Evolutionary conservation across 2,329 filamentous ascomycete genomes (phyloP).

Genomic region (Dothideomycetes sp.): DNA sequence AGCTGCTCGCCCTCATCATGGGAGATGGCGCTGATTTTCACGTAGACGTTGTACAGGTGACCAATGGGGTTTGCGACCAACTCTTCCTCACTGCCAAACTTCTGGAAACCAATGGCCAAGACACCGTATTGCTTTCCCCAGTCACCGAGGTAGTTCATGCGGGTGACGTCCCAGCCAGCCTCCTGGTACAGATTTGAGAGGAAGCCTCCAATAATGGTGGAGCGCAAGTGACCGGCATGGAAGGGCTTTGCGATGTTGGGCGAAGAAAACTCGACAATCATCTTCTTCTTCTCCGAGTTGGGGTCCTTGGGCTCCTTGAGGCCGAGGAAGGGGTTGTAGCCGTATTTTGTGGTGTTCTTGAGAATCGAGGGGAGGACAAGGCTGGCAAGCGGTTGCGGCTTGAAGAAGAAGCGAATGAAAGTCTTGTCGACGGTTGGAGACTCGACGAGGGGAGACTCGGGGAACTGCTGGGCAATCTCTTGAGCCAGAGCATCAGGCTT

Average conservation of each 20-base stretch:
- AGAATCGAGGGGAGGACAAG: slow-evolving; percentile 61
- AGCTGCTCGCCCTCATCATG: slow-evolving; percentile 55
- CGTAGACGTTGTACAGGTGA: slow-evolving; percentile 73
- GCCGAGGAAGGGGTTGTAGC: slow-evolving; percentile 49
- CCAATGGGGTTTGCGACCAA: slow-evolving; percentile 65
- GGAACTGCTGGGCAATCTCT: slow-evolving; percentile 55
- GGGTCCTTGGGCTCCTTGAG: slow-evolving; percentile 51
- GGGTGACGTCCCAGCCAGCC: slow-evolving; percentile 59
- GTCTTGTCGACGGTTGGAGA: slow-evolving; percentile 56
- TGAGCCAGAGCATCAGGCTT: slow-evolving; percentile 46
- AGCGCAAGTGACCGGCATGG: slow-evolving; percentile 62
- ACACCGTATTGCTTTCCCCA: slow-evolving; percentile 69
- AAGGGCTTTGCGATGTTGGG: slow-evolving; percentile 82
- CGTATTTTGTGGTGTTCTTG: slow-evolving; percentile 49
- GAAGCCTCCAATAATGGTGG: slow-evolving; percentile 67
- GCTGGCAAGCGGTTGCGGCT: slow-evolving; percentile 52
- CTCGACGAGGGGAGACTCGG: slow-evolving; percentile 61
- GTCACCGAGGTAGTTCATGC: slow-evolving; percentile 68
- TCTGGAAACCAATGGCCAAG: slow-evolving; percentile 62
- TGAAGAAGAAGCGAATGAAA: slow-evolving; percentile 74
- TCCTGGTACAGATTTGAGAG: slow-evolving; percentile 57
- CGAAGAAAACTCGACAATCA: slow-evolving; percentile 72
- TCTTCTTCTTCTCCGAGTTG: slow-evolving; percentile 50
- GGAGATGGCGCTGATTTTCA: slow-evolving; percentile 57
- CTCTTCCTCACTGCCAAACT: slow-evolving; percentile 63